phyloP scores from a whole-genome alignment of 176 grass and related monocot species.

The Oryza australiensis region DNA sequence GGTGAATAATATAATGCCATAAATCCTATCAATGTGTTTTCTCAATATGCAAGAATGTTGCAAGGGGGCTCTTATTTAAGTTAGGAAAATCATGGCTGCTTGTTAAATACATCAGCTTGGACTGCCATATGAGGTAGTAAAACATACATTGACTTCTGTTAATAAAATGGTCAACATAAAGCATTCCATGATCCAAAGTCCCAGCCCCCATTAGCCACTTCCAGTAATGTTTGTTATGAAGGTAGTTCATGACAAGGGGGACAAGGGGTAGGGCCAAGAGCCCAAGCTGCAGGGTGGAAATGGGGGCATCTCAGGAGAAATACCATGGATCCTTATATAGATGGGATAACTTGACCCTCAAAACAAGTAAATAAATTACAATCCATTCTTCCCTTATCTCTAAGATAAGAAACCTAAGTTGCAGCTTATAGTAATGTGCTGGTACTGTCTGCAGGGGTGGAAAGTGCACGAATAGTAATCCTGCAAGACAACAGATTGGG shows the following conservation, averaged over 20 bases:
- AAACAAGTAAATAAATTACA: too few species aligned
- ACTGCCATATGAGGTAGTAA: background rate
- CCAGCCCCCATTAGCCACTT: background rate
- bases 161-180: background rate
- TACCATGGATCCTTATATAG: too few species aligned
- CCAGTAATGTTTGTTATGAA: background rate
- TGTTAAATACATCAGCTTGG: background rate
- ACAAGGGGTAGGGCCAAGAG: background rate
- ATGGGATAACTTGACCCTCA: too few species aligned
- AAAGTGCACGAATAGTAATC: too few species aligned
- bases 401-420: too few species aligned
- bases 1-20: slow-evolving; percentile 8
- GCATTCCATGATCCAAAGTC: background rate
- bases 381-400: too few species aligned
- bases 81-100: slow-evolving; percentile 1
- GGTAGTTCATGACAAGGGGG: background rate
- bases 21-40: slow-evolving; percentile 1
- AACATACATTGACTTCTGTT: background rate
- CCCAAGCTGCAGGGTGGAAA: background rate
- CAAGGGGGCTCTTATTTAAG: background rate
- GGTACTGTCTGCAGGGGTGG: too few species aligned
- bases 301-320: too few species aligned
- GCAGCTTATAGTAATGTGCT: too few species aligned
- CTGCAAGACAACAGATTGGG: too few species aligned
- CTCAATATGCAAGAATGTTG: background rate